Base-by-base conservation (phyloP, 2,329 filamentous ascomycete species). In the Colletotrichum musicola region DNA sequence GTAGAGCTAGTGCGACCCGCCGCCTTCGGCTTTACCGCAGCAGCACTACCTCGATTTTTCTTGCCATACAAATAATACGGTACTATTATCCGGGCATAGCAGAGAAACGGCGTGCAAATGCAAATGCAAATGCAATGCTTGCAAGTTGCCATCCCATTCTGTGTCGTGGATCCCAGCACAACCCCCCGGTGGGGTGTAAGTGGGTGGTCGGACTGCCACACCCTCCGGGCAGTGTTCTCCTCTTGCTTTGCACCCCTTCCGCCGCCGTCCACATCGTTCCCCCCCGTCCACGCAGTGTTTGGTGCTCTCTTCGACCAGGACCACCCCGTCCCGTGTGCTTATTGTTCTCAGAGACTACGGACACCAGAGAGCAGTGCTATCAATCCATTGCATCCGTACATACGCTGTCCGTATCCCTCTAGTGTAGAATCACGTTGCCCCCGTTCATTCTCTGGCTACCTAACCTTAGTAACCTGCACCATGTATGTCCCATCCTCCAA, bases 201-300 rank as follows among this genome's bases (percentile, higher is more conserved):
- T 69, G 66, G 66, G 66, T 65, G 66, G 66, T 38, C 66, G 18
- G 20, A 47, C 44, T 69, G 62, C 62, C 62, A 69, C 62, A 61
- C 62, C 42, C 56, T 58, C 27, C 44, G 16, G 44, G 12, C 10
- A 46, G 42, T 46, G 6, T 59, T 40, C n/a, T 47, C 44, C 22
- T 53, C 59, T 22, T 20, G 30, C 30, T 35, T 35, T 35, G 30
- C 49, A 16, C 27, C 27, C 46, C 46, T 55, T 25, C 54, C 61
- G 64, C 61, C 40, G 18, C 46, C 25, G 27, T 65, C 54, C 40
- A 44, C 30, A 63, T 57, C 60, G 46, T 6, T 35, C 55, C 60
- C 55, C 60, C 55, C 30, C 18, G 62, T 51, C 62, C 49, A 35
- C 40, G 44, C 54, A 38, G 59, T 10, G 44, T 63, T 51, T 44